phyloP scores from a whole-genome alignment of 2,329 filamentous ascomycete species.

The Biscogniauxia mediterranea region DNA sequence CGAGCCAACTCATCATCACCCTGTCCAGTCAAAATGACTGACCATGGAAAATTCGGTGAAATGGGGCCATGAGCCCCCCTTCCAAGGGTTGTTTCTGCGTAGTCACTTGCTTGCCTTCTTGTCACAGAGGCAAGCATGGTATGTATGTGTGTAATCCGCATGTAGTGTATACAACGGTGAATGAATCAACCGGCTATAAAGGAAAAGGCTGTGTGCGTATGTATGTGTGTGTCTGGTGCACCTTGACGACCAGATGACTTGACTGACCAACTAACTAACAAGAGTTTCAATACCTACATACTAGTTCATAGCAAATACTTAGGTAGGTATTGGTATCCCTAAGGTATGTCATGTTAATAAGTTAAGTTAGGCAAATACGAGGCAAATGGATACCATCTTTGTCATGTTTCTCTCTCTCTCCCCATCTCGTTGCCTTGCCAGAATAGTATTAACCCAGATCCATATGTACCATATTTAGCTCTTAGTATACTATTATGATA shows the following conservation, averaged over 20 bases:
- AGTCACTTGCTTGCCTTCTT: background rate
- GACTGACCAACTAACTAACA: no score
- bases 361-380: conserved; percentile 1
- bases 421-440: background rate
- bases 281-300: no score
- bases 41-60: background rate
- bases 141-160: no score
- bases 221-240: background rate
- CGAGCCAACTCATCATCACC: conserved; percentile 1
- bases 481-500: background rate
- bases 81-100: background rate
- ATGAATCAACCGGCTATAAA: background rate
- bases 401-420: background rate
- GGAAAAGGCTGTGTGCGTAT: background rate
- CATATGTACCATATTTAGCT: background rate
- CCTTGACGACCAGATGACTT: no score
- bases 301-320: no score
- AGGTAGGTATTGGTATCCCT: no score
- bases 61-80: background rate
- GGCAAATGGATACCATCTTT: background rate
- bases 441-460: background rate
- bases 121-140: background rate
- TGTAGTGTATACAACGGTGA: background rate
- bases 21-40: background rate
- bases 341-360: background rate